phyloP scores from a whole-genome alignment of 352 stramenopile genomes.

The Phytophthora quininea region DNA sequence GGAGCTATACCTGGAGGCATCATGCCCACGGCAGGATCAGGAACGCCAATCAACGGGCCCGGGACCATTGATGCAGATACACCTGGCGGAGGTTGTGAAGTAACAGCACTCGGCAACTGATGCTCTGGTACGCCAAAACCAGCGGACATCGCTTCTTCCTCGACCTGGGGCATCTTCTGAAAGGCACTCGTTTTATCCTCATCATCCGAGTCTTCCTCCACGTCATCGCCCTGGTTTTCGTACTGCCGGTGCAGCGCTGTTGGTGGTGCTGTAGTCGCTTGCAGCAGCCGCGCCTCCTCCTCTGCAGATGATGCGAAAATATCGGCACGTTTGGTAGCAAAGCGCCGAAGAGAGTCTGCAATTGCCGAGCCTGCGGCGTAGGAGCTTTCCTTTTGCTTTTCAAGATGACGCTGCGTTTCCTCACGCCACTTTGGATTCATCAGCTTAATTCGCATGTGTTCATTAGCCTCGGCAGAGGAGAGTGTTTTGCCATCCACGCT shows the following conservation, averaged over 20 bases:
- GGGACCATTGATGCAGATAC: constrained; percentile 21
- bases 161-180: constrained; percentile 7
- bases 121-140: constrained; percentile 19
- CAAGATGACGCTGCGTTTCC: constrained; percentile 94
- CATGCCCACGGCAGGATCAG: too few relatives aligned
- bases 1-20: constrained; percentile 31
- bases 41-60: constrained; percentile 26
- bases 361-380: constrained; percentile 95
- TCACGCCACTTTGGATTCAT: constrained; percentile 99
- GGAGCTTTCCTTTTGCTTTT: constrained; percentile 97
- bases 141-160: constrained; percentile 10
- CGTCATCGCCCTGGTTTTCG: constrained; percentile 38
- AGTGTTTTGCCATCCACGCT: constrained; percentile 92
- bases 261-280: constrained; percentile 45
- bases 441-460: constrained; percentile 99
- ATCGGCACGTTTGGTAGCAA: constrained; percentile 92
- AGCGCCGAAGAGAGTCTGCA: constrained; percentile 93
- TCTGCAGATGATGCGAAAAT: constrained; percentile 93
- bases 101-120: constrained; percentile 14
- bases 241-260: constrained; percentile 17
- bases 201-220: constrained; percentile 52
- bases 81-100: constrained; percentile 13
- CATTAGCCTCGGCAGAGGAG: constrained; percentile 88
- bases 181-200: constrained; percentile 27
- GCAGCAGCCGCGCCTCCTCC: constrained; percentile 74